phyloP scores from a whole-genome alignment of 176 grass and related monocot species.

The barley (Hordeum vulgare) region DNA sequence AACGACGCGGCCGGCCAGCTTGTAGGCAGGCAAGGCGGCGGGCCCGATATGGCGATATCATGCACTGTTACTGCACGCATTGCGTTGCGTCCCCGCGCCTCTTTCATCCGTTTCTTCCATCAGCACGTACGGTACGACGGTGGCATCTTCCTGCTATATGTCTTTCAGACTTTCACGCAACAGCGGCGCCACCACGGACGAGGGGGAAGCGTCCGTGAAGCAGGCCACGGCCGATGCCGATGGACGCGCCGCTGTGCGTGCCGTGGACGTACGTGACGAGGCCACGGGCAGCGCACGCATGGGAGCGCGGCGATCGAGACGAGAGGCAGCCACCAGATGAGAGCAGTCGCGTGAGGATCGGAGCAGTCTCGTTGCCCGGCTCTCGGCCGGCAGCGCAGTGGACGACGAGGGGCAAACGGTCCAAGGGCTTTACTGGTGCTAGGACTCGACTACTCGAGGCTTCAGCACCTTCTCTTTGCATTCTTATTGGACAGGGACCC shows the following conservation, averaged over 20 bases:
- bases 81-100: neutral
- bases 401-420: neutral
- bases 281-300: neutral
- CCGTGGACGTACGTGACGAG: neutral
- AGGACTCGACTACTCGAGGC: neutral
- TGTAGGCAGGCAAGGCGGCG: neutral
- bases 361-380: too few species aligned
- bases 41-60: neutral
- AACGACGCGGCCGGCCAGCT: neutral
- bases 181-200: conserved; percentile 17
- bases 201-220: neutral
- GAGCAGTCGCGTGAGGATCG: neutral
- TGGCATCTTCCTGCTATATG: neutral
- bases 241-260: neutral
- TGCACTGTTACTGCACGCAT: neutral
- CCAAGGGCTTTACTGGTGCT: neutral
- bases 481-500: neutral
- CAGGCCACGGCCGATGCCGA: neutral
- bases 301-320: neutral
- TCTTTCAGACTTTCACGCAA: neutral
- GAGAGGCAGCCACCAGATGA: neutral
- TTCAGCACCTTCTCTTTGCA: neutral
- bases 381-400: too few species aligned
- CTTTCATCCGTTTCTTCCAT: neutral
- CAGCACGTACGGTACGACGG: neutral